phyloP scores from a whole-genome alignment of 164 flowering plant species.

The Umbilicus rupestris region DNA sequence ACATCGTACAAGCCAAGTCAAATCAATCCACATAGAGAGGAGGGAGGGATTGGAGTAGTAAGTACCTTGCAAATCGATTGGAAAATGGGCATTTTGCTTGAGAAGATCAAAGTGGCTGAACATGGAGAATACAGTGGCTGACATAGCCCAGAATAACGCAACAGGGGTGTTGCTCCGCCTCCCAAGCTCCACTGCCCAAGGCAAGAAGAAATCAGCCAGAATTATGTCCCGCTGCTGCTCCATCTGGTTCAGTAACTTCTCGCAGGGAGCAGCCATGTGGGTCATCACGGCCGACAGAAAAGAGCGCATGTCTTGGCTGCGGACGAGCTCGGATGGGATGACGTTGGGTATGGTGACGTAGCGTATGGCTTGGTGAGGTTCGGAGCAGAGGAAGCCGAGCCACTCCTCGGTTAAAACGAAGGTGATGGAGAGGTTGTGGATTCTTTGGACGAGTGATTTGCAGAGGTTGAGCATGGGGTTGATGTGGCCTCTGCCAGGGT shows the following conservation, averaged over 20 bases:
- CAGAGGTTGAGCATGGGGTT: conserved; percentile 61
- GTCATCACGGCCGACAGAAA: conserved; percentile 46
- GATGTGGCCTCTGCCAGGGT: conserved; percentile 60
- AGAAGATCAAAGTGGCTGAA: conserved; percentile 32
- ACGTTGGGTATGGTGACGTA: conserved; percentile 62
- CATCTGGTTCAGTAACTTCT: conserved; percentile 36
- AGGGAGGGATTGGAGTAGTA: too few relatives aligned
- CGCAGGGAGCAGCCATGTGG: conserved; percentile 49
- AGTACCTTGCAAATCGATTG: conserved; percentile 32
- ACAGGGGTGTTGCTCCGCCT: conserved; percentile 41
- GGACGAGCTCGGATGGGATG: conserved; percentile 54
- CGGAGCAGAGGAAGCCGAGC: conserved; percentile 43
- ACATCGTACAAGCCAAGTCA: too few relatives aligned
- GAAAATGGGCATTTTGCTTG: conserved; percentile 22
- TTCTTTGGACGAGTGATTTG: conserved; percentile 23
- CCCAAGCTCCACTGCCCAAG: conserved; percentile 38
- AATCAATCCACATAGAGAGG: too few relatives aligned
- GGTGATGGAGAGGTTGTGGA: conserved; percentile 23
- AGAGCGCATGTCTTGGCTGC: conserved; percentile 31
- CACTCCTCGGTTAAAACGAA: conserved; percentile 78
- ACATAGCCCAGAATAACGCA: conserved; percentile 38
- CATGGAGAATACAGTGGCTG: conserved; percentile 38
- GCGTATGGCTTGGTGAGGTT: conserved; percentile 29
- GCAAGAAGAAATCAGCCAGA: conserved; percentile 34
- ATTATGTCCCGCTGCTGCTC: conserved; percentile 26